phyloP scores from a whole-genome alignment of 2,329 filamentous ascomycete genomes.

The Penicillium fuscoglaucum region DNA sequence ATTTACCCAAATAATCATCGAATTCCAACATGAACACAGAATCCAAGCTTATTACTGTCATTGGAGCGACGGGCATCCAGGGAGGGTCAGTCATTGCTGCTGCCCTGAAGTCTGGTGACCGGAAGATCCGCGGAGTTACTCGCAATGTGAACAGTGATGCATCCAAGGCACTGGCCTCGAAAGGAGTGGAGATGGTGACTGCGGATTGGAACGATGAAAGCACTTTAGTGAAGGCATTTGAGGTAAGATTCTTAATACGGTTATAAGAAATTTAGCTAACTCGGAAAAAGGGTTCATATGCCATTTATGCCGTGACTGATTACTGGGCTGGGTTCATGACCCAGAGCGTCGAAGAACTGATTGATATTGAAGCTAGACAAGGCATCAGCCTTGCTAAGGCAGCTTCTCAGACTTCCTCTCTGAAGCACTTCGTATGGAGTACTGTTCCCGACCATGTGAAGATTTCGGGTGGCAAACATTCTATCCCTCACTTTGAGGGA shows the following conservation, averaged over 20 bases:
- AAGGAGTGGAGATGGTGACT: constrained; percentile 7
- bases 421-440: constrained; percentile 51
- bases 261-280: background rate
- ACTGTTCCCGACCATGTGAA: constrained; percentile 43
- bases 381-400: constrained; percentile 48
- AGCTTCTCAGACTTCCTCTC: constrained; percentile 37
- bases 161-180: background rate
- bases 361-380: constrained; percentile 42
- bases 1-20: background rate
- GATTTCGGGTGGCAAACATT: constrained; percentile 34
- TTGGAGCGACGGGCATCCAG: constrained; percentile 8
- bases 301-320: constrained; percentile 45
- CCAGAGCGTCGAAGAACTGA: constrained; percentile 32
- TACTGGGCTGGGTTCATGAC: constrained; percentile 43
- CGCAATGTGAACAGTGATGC: background rate
- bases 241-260: background rate
- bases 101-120: background rate
- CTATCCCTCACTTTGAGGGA: constrained; percentile 46
- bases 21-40: background rate
- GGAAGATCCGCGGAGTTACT: constrained; percentile 8
- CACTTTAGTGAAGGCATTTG: constrained; percentile 8
- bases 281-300: background rate
- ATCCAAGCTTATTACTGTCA: background rate
- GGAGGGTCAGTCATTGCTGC: constrained; percentile 6
- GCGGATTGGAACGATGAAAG: constrained; percentile 3